A percentile compares a stretch with the other conserved stretches of the same genome.
These are phyloP conservation scores for Hortaea sp. DNA, from an alignment of 2,329 filamentous ascomycete species.

Conservation along the genomic window DNA sequence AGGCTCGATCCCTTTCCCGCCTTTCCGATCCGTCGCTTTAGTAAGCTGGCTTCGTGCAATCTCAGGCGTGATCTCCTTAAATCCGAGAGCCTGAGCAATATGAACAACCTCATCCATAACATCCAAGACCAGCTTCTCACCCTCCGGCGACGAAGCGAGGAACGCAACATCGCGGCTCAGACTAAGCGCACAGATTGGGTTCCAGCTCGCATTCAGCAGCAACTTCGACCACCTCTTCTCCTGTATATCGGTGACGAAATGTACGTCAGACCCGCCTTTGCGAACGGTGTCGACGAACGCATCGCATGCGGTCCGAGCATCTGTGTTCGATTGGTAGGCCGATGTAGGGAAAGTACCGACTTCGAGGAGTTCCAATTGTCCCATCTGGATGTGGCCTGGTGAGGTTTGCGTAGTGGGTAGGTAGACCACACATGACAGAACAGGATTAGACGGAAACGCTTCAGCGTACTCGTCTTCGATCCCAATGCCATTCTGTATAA, in stretches of 20 bases:
- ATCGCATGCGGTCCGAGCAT: not conserved
- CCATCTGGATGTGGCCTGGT: slow-evolving; percentile 39
- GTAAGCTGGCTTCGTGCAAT: slow-evolving; percentile 30
- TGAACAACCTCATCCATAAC: slow-evolving; percentile 38
- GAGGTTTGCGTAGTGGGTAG: slow-evolving; percentile 41
- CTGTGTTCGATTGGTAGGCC: slow-evolving; percentile 1
- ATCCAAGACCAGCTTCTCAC: slow-evolving; percentile 27
- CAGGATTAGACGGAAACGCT: slow-evolving; percentile 41
- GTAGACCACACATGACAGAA: slow-evolving; percentile 45
- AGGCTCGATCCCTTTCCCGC: slow-evolving; percentile 33
- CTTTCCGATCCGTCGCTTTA: slow-evolving; percentile 27
- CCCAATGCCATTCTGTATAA: slow-evolving; percentile 53
- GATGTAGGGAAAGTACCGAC: slow-evolving; percentile 40
- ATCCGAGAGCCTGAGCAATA: slow-evolving; percentile 33
- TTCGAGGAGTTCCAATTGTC: slow-evolving; percentile 38
- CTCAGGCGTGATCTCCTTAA: slow-evolving; percentile 26
- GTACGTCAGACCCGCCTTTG: slow-evolving; percentile 35
- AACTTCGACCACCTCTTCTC: slow-evolving; percentile 51
- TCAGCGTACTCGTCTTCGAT: slow-evolving; percentile 47
- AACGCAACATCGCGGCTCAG: slow-evolving; percentile 44
- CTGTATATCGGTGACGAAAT: slow-evolving; percentile 45
- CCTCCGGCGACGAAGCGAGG: slow-evolving; percentile 31
- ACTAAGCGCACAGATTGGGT: slow-evolving; percentile 49
- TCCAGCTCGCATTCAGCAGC: slow-evolving; percentile 52
- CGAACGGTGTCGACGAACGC: slow-evolving; percentile 8